Evolutionary conservation across 2,329 filamentous ascomycete species (phyloP), one percentile per base, ranked within the genome.

Genomic region (Hymenoscyphus occultus): DNA sequence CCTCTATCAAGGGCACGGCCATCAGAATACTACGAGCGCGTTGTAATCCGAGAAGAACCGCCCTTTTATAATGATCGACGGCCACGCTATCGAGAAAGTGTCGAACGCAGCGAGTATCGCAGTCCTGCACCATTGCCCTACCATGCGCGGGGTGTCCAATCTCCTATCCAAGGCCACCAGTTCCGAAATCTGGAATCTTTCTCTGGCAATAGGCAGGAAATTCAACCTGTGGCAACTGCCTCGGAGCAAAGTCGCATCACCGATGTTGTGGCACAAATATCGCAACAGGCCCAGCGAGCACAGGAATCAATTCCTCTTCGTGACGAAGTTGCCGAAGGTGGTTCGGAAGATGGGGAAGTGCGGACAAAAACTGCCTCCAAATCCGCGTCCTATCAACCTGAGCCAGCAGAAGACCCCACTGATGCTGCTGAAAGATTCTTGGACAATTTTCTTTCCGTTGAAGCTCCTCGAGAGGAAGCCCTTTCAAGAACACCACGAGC

Each of bases 291-390:
- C 45, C 68, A 71, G 59, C 69, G 69, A 58, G 70, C 62, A 19
- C 65, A 67, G 54, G 71, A 68, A 42, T 66, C 62, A 54, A 60
- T 69, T 31, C 63, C 65, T 10, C 16, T 60, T 13, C 70, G 69
- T 56, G 64, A 69, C 32, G 71, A 71, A 12, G 65, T 67, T 61
- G 62, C 64, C 22, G 73, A 74, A 16, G 71, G 61, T 73, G 72
- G 73, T n/a, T 78, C 77, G 5, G 77, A 78, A 67, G 76, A 79
- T 70, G 76, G 76, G 7, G 77, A 78, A 66, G 68, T 78, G 10
- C 69, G 70, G 48, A 71, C 64, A 54, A 68, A 73, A 32, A 57
- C 69, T 56, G 60, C 51, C 19, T 54, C 65, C 7, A 60, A 63
- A 14, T 63, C 61, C 51, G 66, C 65, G 6, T 39, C 48, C 42